A percentile compares a stretch with the other conserved stretches of the same genome.
Conservation (phyloP, 371 early-diverging fungal genomes). For the Mucor sp. region DNA sequence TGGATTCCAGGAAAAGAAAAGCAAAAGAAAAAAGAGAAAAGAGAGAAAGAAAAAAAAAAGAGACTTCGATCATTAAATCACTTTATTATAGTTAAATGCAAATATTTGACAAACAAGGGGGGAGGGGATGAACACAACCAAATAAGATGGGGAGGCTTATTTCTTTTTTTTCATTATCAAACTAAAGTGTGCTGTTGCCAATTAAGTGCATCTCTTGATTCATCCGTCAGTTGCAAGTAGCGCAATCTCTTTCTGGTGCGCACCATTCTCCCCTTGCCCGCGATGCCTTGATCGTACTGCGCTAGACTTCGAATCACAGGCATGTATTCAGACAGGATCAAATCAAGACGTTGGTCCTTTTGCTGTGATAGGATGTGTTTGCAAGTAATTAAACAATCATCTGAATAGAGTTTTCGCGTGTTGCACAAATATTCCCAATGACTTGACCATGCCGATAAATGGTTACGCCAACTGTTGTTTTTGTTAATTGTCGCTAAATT, state of each 20-base stretch:
- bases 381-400: not conserved
- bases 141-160: slow-evolving; percentile 7
- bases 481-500: slow-evolving; percentile 6
- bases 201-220: slow-evolving; percentile 9
- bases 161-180: not conserved
- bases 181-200: slow-evolving; percentile 5
- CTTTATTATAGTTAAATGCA: slow-evolving; percentile 3
- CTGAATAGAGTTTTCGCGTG: not conserved
- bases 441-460: slow-evolving; percentile 13
- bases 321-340: slow-evolving; percentile 22
- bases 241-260: slow-evolving; percentile 13
- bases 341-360: not conserved
- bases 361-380: not conserved
- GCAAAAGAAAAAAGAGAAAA: not conserved
- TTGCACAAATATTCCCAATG: slow-evolving; percentile 11
- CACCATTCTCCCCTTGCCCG: slow-evolving; percentile 12
- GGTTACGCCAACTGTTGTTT: slow-evolving; percentile 2
- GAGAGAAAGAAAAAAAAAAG: not conserved
- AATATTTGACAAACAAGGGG: slow-evolving; percentile 16
- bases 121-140: not conserved
- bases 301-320: slow-evolving; percentile 27
- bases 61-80: not conserved
- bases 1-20: not conserved
- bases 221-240: slow-evolving; percentile 18
- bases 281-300: slow-evolving; percentile 21